phyloP scores from a whole-genome alignment of 805 yeast genomes.

The Yarrowia sp. region DNA sequence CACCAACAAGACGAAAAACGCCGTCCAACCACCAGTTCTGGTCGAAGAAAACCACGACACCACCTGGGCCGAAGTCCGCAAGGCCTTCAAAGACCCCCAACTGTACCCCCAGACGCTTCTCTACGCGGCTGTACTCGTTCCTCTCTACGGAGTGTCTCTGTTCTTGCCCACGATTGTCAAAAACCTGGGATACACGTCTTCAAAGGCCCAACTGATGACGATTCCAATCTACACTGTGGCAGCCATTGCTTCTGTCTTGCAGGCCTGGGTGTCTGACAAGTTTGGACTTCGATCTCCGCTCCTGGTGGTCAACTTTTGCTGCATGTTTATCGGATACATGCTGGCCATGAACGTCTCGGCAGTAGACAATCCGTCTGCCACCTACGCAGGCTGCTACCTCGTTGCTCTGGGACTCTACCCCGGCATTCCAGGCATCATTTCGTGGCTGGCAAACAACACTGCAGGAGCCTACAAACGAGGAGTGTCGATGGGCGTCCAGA shows the following conservation, averaged over 20 bases:
- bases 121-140: slow-evolving; percentile 54
- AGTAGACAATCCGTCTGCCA: slow-evolving; percentile 30
- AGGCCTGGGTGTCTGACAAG: slow-evolving; percentile 34
- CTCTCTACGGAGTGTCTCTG: slow-evolving; percentile 57
- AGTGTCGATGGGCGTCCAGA: slow-evolving; percentile 52
- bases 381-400: slow-evolving; percentile 56
- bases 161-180: slow-evolving; percentile 56
- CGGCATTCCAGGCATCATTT: slow-evolving; percentile 57
- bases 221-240: slow-evolving; percentile 45
- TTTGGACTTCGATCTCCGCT: slow-evolving; percentile 37
- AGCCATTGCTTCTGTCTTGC: slow-evolving; percentile 35
- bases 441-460: slow-evolving; percentile 56
- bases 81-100: slow-evolving; percentile 50
- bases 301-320: slow-evolving; percentile 31
- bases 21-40: slow-evolving; percentile 33
- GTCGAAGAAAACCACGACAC: slow-evolving; percentile 41
- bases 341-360: slow-evolving; percentile 46
- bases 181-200: slow-evolving; percentile 57
- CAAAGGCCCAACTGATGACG: slow-evolving; percentile 48
- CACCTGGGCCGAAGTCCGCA: slow-evolving; percentile 31
- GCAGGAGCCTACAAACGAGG: slow-evolving; percentile 55
- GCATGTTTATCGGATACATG: slow-evolving; percentile 40
- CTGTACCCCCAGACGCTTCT: slow-evolving; percentile 49
- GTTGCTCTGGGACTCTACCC: slow-evolving; percentile 52
- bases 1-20: neutral